Conservation (phyloP, 2,329 filamentous ascomycete genomes). For the Chaetomium strumarium region DNA sequence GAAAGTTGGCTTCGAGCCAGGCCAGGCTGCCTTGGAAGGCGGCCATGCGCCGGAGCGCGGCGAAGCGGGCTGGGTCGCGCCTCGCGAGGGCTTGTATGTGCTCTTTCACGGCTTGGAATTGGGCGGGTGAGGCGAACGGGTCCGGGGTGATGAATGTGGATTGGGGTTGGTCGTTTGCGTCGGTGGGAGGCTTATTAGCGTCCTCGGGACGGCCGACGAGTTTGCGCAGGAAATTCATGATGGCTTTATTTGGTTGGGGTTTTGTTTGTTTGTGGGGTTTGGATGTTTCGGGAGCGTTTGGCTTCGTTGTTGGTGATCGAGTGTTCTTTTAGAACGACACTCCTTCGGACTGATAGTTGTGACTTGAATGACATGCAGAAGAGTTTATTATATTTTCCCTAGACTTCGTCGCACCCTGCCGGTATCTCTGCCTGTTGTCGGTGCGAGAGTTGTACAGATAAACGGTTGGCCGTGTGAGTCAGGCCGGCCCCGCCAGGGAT, state of each 20-base stretch:
- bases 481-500: too few relatives aligned
- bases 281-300: too few relatives aligned
- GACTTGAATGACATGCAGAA: too few relatives aligned
- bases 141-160: background rate
- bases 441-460: too few relatives aligned
- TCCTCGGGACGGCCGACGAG: background rate
- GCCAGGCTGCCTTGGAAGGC: background rate
- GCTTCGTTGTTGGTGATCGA: too few relatives aligned
- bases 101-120: background rate
- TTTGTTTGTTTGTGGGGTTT: too few relatives aligned
- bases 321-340: too few relatives aligned
- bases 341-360: too few relatives aligned
- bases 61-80: background rate
- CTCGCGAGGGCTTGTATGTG: background rate
- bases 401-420: too few relatives aligned
- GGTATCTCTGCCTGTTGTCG: too few relatives aligned
- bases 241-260: background rate
- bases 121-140: background rate
- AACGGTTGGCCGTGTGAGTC: too few relatives aligned
- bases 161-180: background rate
- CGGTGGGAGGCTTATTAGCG: background rate
- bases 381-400: too few relatives aligned
- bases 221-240: background rate
- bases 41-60: background rate
- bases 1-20: background rate